Percentiles rank a stretch among this genome's conserved stretches.
These are phyloP conservation scores for Saccharomycopsis phalli DNA, from an alignment of 1,139 yeast species.

Conservation along the genomic window DNA sequence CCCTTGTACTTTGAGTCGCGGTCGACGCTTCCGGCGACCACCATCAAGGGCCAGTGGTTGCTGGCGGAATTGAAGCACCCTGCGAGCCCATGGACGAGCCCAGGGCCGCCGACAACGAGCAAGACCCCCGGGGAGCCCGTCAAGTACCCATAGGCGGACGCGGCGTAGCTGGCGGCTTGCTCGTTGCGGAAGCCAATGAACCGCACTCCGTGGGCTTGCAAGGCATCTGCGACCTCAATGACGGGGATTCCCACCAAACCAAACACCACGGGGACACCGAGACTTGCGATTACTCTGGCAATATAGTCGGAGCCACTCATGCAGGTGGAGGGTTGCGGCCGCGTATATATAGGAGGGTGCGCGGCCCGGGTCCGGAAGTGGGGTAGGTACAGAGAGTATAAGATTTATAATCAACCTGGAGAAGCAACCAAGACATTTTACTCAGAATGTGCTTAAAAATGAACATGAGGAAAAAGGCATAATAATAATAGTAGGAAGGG, in stretches of 20 bases:
- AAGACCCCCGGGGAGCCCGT: slow-evolving; percentile 55
- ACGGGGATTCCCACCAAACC: slow-evolving; percentile 68
- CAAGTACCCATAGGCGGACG: slow-evolving; percentile 54
- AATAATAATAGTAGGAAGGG: slow-evolving; percentile 1
- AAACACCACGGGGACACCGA: slow-evolving; percentile 47
- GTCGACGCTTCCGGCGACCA: slow-evolving; percentile 52
- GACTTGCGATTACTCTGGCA: slow-evolving; percentile 36
- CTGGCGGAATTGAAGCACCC: slow-evolving; percentile 52
- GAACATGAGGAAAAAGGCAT: neutral
- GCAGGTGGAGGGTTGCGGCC: neutral
- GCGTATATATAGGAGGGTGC: neutral
- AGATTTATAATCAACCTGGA: too few relatives aligned
- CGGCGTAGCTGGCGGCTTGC: slow-evolving; percentile 64
- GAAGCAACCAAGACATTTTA: too few relatives aligned
- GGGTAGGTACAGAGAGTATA: too few relatives aligned
- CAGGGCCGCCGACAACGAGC: slow-evolving; percentile 66
- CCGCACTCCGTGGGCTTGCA: slow-evolving; percentile 41
- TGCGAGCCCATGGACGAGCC: slow-evolving; percentile 53
- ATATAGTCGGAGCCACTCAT: slow-evolving; percentile 30
- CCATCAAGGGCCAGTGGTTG: slow-evolving; percentile 52
- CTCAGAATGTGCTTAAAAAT: too few relatives aligned
- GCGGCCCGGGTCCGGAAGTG: too few relatives aligned
- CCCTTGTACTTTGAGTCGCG: slow-evolving; percentile 42
- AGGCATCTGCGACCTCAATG: slow-evolving; percentile 51
- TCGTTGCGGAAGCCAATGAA: slow-evolving; percentile 57